Conservation (phyloP, 225 moss, liverwort and hornwort species). For the Physcomitrium patens region DNA sequence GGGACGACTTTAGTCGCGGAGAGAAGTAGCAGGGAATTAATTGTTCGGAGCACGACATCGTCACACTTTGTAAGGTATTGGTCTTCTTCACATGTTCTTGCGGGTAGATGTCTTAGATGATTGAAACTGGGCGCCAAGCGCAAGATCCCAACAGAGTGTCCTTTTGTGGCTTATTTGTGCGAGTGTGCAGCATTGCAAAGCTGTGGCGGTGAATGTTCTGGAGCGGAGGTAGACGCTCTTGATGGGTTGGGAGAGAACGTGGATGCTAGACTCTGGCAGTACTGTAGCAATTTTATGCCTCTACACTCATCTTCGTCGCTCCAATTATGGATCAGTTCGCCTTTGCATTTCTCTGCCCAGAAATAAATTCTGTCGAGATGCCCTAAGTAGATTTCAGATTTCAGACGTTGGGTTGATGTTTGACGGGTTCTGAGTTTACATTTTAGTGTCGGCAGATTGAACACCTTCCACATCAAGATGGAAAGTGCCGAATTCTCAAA, state of each 20-base stretch:
- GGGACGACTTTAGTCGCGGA: neutral
- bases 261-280: neutral
- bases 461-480: neutral
- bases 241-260: neutral
- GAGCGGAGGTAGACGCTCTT: neutral
- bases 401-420: neutral
- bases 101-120: neutral
- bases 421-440: neutral
- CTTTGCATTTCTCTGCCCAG: neutral
- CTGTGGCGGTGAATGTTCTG: conserved; percentile 1
- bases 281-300: neutral
- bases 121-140: neutral
- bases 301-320: neutral
- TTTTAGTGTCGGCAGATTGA: neutral
- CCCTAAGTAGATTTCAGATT: neutral
- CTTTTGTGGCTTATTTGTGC: neutral
- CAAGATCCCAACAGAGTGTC: neutral
- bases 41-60: neutral
- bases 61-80: conserved; percentile 11
- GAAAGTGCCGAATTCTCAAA: neutral
- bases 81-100: neutral
- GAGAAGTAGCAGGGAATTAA: neutral
- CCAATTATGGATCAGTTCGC: neutral
- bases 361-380: neutral
- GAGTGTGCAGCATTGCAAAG: neutral